A percentile compares a stretch with the other conserved stretches of the same genome.
Conservation (phyloP, 2,329 filamentous ascomycete species). For the Leptosphaerulina australis region DNA sequence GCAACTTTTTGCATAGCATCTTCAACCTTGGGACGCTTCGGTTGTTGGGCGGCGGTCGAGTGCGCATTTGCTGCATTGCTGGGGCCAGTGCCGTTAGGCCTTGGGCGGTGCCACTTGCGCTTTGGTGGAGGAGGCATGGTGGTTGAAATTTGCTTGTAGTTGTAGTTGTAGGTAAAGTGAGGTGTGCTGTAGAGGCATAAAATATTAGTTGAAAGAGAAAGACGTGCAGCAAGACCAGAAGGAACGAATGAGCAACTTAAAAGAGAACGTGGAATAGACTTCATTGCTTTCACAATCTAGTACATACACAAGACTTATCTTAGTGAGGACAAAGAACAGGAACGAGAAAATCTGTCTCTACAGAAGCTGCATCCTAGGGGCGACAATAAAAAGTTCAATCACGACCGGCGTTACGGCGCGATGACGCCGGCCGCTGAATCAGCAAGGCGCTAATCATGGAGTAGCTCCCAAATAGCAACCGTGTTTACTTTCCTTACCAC, state of each 20-base stretch:
- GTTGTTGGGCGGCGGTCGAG: constrained; percentile 28
- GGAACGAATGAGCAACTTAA: constrained; percentile 25
- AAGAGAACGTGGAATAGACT: constrained; percentile 32
- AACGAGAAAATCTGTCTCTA: constrained; percentile 10
- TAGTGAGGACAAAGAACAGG: constrained; percentile 16
- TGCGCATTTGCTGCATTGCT: constrained; percentile 18
- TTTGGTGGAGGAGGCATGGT: constrained; percentile 35
- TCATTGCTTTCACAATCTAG: constrained; percentile 31
- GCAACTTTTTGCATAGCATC: constrained; percentile 15
- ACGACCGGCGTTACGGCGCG: constrained; percentile 1
- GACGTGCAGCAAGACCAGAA: constrained; percentile 25
- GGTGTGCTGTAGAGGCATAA: constrained; percentile 16
- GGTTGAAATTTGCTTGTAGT: constrained; percentile 21
- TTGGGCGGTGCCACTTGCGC: constrained; percentile 32
- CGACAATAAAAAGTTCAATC: constrained; percentile 15
- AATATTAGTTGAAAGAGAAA: constrained; percentile 31
- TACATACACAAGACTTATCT: constrained; percentile 29
- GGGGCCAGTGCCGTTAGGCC: constrained; percentile 20
- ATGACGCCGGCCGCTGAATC: constrained; percentile 8
- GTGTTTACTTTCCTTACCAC: neutral
- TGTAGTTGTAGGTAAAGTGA: constrained; percentile 24
- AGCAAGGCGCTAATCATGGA: neutral
- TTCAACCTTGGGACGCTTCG: constrained; percentile 32
- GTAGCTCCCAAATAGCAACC: neutral
- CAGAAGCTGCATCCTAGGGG: constrained; percentile 11